phyloP scores from a whole-genome alignment of 768 basidiomycete genomes.

The Boletus pseudopeckii region DNA sequence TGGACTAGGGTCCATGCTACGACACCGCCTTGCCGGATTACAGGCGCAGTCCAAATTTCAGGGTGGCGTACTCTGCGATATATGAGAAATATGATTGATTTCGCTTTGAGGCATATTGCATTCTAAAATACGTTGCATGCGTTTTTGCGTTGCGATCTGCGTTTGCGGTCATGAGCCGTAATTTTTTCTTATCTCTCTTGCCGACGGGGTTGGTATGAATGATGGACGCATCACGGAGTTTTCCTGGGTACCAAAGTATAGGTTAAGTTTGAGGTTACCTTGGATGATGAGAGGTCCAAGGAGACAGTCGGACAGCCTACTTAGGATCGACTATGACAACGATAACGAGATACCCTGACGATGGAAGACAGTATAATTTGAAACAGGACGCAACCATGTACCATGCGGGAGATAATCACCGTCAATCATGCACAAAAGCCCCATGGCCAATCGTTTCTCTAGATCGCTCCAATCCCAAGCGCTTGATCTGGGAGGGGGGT shows the following conservation, averaged over 20 bases:
- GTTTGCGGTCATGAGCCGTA: not conserved
- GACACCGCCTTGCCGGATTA: slow-evolving; percentile 3
- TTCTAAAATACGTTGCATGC: not conserved
- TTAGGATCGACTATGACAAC: slow-evolving; percentile 2
- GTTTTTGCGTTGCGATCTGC: slow-evolving; percentile 14
- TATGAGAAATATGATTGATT: slow-evolving; percentile 2
- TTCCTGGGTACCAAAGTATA: slow-evolving; percentile 10
- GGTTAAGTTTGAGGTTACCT: slow-evolving; percentile 12
- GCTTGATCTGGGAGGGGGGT: slow-evolving; percentile 1
- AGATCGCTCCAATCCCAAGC: slow-evolving; percentile 4
- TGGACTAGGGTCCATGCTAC: slow-evolving; percentile 13
- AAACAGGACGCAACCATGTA: not conserved
- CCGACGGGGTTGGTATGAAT: slow-evolving; percentile 3
- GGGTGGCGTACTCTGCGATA: slow-evolving; percentile 17
- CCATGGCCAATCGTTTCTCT: not conserved
- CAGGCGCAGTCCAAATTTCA: slow-evolving; percentile 7
- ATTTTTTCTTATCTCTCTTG: not conserved
- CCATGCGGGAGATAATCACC: slow-evolving; percentile 26
- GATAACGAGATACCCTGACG: slow-evolving; percentile 7
- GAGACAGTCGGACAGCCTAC: slow-evolving; percentile 3
- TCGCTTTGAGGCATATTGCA: slow-evolving; percentile 21
- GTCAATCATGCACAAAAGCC: slow-evolving; percentile 14
- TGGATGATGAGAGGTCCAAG: not conserved
- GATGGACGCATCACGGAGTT: slow-evolving; percentile 9
- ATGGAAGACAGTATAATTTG: not conserved